A percentile compares a stretch with the other conserved stretches of the same genome.
These are phyloP conservation scores for Boletus reticulatus DNA, from an alignment of 768 basidiomycete species.

Conservation along the genomic window DNA sequence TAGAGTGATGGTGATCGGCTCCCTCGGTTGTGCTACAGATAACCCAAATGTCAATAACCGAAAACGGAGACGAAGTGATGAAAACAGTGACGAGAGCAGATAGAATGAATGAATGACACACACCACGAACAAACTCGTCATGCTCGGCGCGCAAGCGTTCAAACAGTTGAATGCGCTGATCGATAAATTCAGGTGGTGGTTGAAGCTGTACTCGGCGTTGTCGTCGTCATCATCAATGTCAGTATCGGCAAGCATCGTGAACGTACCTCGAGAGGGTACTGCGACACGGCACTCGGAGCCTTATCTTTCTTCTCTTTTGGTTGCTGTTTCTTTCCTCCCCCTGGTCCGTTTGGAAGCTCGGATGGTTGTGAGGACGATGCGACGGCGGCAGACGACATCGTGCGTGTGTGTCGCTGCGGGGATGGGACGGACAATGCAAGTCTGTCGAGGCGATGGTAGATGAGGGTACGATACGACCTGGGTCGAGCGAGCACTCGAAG, in stretches of 20 bases:
- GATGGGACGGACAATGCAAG: constrained; percentile 1
- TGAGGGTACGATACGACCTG: constrained; percentile 24
- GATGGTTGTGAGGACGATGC: constrained; percentile 56
- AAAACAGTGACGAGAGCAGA: background rate
- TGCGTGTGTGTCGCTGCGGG: constrained; percentile 9
- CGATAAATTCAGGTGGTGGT: constrained; percentile 85
- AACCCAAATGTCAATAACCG: background rate
- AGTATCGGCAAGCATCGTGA: background rate
- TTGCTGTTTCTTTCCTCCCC: constrained; percentile 33
- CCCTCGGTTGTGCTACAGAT: constrained; percentile 63
- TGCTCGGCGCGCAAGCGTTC: constrained; percentile 83
- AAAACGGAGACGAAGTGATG: background rate
- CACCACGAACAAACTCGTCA: constrained; percentile 77
- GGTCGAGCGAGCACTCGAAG: constrained; percentile 34
- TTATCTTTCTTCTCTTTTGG: constrained; percentile 47
- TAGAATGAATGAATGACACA: background rate
- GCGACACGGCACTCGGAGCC: constrained; percentile 32
- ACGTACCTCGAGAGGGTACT: constrained; percentile 63
- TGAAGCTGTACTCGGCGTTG: constrained; percentile 51
- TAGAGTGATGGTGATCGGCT: constrained; percentile 80
- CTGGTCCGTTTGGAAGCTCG: constrained; percentile 40
- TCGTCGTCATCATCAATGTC: background rate
- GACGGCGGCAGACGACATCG: constrained; percentile 50
- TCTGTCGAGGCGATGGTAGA: constrained; percentile 10
- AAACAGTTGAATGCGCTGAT: constrained; percentile 87